These are phyloP conservation scores for Epichloe scottii DNA, from an alignment of 2,329 filamentous ascomycete genomes.

Conservation along the genomic window DNA sequence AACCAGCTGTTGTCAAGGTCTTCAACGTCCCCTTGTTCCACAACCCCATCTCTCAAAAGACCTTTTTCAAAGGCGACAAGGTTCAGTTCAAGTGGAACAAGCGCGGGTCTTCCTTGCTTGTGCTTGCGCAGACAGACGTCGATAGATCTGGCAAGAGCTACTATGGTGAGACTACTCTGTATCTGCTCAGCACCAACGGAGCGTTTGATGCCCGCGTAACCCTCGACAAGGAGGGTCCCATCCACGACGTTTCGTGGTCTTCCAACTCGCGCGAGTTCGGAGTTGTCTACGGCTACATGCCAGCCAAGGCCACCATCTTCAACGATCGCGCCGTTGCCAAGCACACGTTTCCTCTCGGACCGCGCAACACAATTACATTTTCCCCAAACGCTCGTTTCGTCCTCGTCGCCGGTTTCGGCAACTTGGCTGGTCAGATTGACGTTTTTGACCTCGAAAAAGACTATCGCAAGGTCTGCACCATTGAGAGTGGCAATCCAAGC, in stretches of 20 bases:
- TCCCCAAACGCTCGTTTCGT: slow-evolving; percentile 90
- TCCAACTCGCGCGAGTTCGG: slow-evolving; percentile 96
- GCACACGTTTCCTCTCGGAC: slow-evolving; percentile 75
- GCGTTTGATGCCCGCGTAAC: slow-evolving; percentile 85
- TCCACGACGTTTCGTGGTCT: slow-evolving; percentile 97
- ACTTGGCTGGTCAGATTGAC: slow-evolving; percentile 93
- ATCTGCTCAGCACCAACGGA: slow-evolving; percentile 83
- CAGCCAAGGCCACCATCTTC: slow-evolving; percentile 98
- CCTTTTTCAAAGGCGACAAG: slow-evolving; percentile 98
- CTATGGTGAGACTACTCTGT: slow-evolving; percentile 95
- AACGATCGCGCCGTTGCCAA: slow-evolving; percentile 73
- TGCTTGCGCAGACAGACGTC: slow-evolving; percentile 93
- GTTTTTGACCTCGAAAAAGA: slow-evolving; percentile 94
- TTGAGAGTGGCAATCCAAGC: slow-evolving; percentile 90
- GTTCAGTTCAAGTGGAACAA: slow-evolving; percentile 98
- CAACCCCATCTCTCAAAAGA: slow-evolving; percentile 84
- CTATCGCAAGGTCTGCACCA: slow-evolving; percentile 81
- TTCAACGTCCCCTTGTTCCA: slow-evolving; percentile 85
- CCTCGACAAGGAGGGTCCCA: slow-evolving; percentile 92
- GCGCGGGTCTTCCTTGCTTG: slow-evolving; percentile 78
- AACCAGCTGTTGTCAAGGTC: slow-evolving; percentile 87
- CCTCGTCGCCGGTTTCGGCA: slow-evolving; percentile 90
- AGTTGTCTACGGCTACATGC: slow-evolving; percentile 97
- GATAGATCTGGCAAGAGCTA: slow-evolving; percentile 99
- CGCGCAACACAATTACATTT: slow-evolving; percentile 90